Base-by-base conservation (phyloP, 441 rosid genomes). In the Bocquillonia castaneifolia region DNA sequence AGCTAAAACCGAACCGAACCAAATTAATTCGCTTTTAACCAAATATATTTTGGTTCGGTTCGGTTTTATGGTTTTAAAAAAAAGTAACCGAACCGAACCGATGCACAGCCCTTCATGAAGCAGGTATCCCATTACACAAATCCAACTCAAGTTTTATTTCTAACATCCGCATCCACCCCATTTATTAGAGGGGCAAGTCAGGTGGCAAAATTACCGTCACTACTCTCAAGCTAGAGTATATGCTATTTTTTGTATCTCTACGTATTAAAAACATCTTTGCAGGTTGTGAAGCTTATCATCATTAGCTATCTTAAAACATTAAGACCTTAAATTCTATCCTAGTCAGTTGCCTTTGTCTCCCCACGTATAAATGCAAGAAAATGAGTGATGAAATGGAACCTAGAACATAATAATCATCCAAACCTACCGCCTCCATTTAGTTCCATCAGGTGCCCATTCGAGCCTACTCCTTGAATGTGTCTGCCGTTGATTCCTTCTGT, bases 341-440 rank as follows among this genome's bases (percentile, higher is more conserved):
- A 36, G 28, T 45, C 12, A 29, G 53, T 57, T 18, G 2, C 34
- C n/a, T 29, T 3, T 45, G 29, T 32, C 48, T 62, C 44, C 26
- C n/a, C 8, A 8, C 2, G 23, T 44, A 12, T 8, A 55, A 18
- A 36, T 55, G 40, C 44, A 56, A 8, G 31, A 64, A 42, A 47
- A 28, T 37, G 48, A 32, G 23, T 57, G 23, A 10, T 7, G 31
- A 74, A 75, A 72, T 59, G 64, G 60, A 61, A 45, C 37, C 50
- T 26, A 59, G 66, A 60, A 78, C 40, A 40, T 20, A 63, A 54
- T 55, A 75, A 73, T 72, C 66, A 72, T 53, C 63, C 17, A 68
- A 78, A 83, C 89, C 78, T 82, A 94, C 99, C 89, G 37, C 88
- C 90, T 74, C 89, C 85, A 65, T 75, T 83, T 69, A 81, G 82